A percentile compares a stretch with the other conserved stretches of the same genome.
These are phyloP conservation scores for Leishmania mexicana DNA, from an alignment of 208 protist genomes.

Conservation along the genomic window DNA sequence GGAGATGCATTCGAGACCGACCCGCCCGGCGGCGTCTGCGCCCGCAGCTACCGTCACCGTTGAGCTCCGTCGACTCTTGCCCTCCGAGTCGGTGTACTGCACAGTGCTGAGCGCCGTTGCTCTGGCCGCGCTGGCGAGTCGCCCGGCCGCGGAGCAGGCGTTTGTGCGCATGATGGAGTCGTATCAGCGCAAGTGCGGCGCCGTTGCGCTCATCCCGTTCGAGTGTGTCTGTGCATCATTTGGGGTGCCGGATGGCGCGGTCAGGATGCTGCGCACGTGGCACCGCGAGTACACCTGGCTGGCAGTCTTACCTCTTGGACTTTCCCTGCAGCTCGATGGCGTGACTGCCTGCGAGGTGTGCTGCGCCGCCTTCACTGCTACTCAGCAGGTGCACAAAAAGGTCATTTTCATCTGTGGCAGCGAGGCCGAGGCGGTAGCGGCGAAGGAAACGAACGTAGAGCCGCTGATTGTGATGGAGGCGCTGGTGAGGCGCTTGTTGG, in stretches of 20 bases:
- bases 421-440: constrained; percentile 31
- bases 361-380: constrained; percentile 36
- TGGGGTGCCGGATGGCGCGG: constrained; percentile 20
- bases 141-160: constrained; percentile 34
- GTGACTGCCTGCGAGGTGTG: constrained; percentile 39
- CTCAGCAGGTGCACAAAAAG: constrained; percentile 36
- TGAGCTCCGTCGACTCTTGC: constrained; percentile 25
- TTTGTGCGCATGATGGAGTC: constrained; percentile 83
- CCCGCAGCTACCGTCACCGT: background rate
- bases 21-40: background rate
- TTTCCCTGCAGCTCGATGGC: constrained; percentile 58
- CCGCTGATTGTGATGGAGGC: constrained; percentile 41
- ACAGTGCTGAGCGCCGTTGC: constrained; percentile 58
- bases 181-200: constrained; percentile 62
- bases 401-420: constrained; percentile 62
- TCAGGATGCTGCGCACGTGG: constrained; percentile 48
- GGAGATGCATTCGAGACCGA: background rate
- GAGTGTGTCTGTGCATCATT: constrained; percentile 38
- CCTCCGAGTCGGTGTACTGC: constrained; percentile 49
- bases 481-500: constrained; percentile 25
- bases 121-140: constrained; percentile 42
- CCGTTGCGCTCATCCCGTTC: constrained; percentile 54
- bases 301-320: constrained; percentile 52
- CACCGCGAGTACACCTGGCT: constrained; percentile 52
- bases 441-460: constrained; percentile 43